Conservation (phyloP, 1,139 yeast species). For the Hemisphaericaspora lyxosophila region DNA sequence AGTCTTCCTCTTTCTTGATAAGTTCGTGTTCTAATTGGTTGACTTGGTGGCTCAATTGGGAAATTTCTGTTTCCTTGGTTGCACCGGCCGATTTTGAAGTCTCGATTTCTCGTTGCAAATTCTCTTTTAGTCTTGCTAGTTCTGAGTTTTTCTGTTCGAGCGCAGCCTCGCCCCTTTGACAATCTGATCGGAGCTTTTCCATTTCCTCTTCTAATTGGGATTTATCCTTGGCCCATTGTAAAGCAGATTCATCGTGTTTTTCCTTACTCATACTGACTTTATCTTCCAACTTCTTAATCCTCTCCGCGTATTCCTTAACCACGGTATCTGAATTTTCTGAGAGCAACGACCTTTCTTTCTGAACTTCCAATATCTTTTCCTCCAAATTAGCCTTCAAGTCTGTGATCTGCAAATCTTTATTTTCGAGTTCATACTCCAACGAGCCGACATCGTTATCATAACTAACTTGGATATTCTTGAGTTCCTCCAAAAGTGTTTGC, state of each 20-base stretch:
- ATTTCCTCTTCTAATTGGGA: constrained; percentile 6
- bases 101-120: not conserved
- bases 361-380: constrained; percentile 44
- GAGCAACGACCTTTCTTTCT: constrained; percentile 47
- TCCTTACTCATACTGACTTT: constrained; percentile 9
- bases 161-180: constrained; percentile 1
- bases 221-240: not conserved
- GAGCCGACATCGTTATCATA: constrained; percentile 6
- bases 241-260: constrained; percentile 8
- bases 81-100: not conserved
- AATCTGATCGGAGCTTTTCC: not conserved
- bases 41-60: constrained; percentile 3
- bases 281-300: constrained; percentile 19
- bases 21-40: constrained; percentile 1
- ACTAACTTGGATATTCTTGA: constrained; percentile 3
- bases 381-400: constrained; percentile 21
- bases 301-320: constrained; percentile 48
- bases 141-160: not conserved
- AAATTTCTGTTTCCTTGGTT: not conserved
- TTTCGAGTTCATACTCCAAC: constrained; percentile 12
- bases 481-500: constrained; percentile 1
- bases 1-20: not conserved
- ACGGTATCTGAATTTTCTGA: constrained; percentile 51
- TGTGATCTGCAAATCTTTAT: constrained; percentile 10
- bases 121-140: not conserved